Evolutionary conservation across 2,329 filamentous ascomycete genomes (phyloP), one percentile per base, ranked within the genome.

Genomic region (Microsporum audouinii): DNA sequence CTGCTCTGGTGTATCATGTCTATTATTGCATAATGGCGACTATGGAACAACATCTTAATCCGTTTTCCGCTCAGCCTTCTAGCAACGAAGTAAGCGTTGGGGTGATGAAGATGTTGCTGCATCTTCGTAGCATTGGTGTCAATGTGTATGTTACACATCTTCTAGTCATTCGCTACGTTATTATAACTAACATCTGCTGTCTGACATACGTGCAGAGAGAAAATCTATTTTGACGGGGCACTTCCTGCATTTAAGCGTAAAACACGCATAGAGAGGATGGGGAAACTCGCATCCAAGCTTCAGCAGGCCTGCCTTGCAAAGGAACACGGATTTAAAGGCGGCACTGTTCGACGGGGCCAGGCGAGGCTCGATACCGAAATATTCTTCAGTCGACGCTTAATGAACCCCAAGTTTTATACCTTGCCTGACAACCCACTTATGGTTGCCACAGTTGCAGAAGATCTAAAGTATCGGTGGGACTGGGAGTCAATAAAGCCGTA

Each of bases 161-260:
- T 59, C 38, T 10, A 38, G n/a, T 5, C 27, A 36, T 17, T 31
- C 1, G 36, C 8, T 27, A 27, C 14, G 43, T 31, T 59, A 6
- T 58, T 53, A 60, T 43, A 36, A 65, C 62, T 62, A 58, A 23
- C 1, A 23, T 23, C 45, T n/a, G 29, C 34, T 36, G 36, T 31
- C 31, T 45, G 29, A 33, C 23, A 5, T 58, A 12, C 29, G 2
- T 8, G 36, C 66, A 88, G 85, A 66, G 76, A 82, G 62, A 83
- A 80, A 55, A 88, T 96, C 59, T 91, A 87, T 71, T 96, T 97
- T 68, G 92, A 97, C 71, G 91, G 91, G 12, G 86, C 84, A 61
- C 79, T 97, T 0, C 92, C 92, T 0, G 62, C 71, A 0, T 72
- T 78, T 3, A 96, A 96, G 70, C 78, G 80, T 38, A 71, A 75